Evolutionary conservation across 1,284 basidiomycete genomes (phyloP).

Genomic region (Trametes hirsuta): DNA sequence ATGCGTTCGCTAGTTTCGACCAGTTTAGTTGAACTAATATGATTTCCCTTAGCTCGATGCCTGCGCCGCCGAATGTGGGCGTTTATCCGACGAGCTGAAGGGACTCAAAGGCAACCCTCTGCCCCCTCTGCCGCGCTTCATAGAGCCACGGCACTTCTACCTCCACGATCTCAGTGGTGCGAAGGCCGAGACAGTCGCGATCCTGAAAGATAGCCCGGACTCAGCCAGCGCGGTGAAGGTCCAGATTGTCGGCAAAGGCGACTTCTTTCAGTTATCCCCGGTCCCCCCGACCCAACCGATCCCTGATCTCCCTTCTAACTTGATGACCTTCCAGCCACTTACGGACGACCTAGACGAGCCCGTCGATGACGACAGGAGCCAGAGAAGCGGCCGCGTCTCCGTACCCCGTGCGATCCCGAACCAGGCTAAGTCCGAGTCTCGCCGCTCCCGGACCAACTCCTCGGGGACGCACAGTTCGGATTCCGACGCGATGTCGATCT

Average conservation of each 20-base stretch:
- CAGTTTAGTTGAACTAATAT: conserved; percentile 10
- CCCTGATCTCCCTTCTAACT: conserved; percentile 36
- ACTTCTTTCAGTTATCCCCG: conserved; percentile 43
- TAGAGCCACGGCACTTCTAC: conserved; percentile 37
- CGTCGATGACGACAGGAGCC: conserved; percentile 36
- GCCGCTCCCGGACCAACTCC: conserved; percentile 29
- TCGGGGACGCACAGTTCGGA: conserved; percentile 26
- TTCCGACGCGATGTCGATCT: conserved; percentile 34
- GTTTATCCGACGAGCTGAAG: conserved; percentile 35
- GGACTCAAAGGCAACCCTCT: conserved; percentile 29
- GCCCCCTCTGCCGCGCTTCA: conserved; percentile 24
- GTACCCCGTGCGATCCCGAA: conserved; percentile 32
- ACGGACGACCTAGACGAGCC: conserved; percentile 35
- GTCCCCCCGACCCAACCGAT: conserved; percentile 36
- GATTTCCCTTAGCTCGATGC: conserved; percentile 35
- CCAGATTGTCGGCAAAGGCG: conserved; percentile 32
- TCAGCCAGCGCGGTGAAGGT: conserved; percentile 26
- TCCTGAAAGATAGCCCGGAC: conserved; percentile 27
- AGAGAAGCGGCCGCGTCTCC: conserved; percentile 11
- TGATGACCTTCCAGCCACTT: conserved; percentile 37
- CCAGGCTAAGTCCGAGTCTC: conserved; percentile 29
- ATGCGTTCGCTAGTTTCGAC: conserved; percentile 4
- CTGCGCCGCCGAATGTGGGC: conserved; percentile 35
- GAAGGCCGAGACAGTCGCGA: conserved; percentile 30
- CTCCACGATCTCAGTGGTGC: conserved; percentile 31